These are phyloP conservation scores for Juncus inflexus DNA, from an alignment of 176 grass and related monocot genomes.

Conservation along the genomic window DNA sequence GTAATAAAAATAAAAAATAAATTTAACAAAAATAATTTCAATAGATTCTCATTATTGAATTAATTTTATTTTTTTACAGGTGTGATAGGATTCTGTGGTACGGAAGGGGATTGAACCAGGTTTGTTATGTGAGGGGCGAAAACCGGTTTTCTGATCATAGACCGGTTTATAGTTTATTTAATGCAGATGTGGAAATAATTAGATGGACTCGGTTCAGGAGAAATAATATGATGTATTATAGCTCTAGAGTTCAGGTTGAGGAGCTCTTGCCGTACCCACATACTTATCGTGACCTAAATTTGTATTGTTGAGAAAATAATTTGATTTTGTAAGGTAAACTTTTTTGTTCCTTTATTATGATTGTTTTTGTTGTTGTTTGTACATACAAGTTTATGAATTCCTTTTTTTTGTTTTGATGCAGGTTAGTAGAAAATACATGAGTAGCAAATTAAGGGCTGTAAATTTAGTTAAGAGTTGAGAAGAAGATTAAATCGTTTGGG, in stretches of 20 bases:
- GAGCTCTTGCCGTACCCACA: conserved; percentile 76
- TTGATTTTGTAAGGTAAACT: conserved; percentile 42
- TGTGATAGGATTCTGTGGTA: conserved; percentile 93
- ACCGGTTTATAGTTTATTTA: conserved; percentile 81
- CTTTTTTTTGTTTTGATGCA: conserved; percentile 11
- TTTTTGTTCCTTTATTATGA: neutral
- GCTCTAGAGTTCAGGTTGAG: conserved; percentile 82
- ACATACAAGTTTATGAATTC: conserved; percentile 16
- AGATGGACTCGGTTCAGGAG: conserved; percentile 49
- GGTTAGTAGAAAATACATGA: conserved; percentile 26
- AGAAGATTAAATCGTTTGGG: neutral
- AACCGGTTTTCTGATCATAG: conserved; percentile 91
- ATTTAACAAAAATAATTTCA: neutral
- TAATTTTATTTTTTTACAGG: conserved; percentile 36
- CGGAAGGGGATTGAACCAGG: conserved; percentile 63
- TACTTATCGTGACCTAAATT: conserved; percentile 40
- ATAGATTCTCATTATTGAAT: neutral
- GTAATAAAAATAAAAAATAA: conserved; percentile 31
- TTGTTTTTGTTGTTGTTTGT: neutral
- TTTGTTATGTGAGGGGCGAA: conserved; percentile 80
- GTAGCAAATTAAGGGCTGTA: conserved; percentile 33
- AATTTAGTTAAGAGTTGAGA: conserved; percentile 24
- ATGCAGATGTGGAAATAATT: conserved; percentile 76
- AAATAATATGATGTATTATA: conserved; percentile 56
- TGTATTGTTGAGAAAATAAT: conserved; percentile 28